A percentile compares a stretch with the other conserved stretches of the same genome.
Conservation (phyloP, 306 rosid genomes). For the Gastrolobium villosum region DNA sequence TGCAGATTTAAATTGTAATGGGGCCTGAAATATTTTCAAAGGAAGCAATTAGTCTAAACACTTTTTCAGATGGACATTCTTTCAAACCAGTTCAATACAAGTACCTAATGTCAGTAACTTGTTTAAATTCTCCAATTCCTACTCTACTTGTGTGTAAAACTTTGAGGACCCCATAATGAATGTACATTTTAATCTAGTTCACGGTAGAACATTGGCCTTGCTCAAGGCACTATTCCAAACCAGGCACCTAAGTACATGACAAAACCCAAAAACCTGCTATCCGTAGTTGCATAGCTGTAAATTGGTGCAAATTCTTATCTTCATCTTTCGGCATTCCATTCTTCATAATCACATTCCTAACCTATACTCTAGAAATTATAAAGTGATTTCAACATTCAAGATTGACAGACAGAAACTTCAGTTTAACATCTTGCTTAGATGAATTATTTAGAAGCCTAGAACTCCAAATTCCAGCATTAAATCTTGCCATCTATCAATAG, state of each 20-base stretch:
- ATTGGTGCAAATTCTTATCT: not conserved
- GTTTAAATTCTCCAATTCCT: constrained; percentile 19
- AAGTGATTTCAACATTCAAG: constrained; percentile 18
- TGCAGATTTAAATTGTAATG: constrained; percentile 90
- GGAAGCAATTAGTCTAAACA: constrained; percentile 41
- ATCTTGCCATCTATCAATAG: constrained; percentile 33
- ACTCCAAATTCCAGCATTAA: not conserved
- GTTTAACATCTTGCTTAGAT: constrained; percentile 24
- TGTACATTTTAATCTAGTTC: constrained; percentile 2
- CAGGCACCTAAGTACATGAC: constrained; percentile 6
- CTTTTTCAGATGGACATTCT: constrained; percentile 31
- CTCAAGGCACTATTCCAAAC: constrained; percentile 40
- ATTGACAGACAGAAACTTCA: constrained; percentile 16
- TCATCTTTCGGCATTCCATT: constrained; percentile 19
- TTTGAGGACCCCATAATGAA: constrained; percentile 11
- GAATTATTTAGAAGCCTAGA: constrained; percentile 13
- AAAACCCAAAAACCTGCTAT: constrained; percentile 11
- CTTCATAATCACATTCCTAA: constrained; percentile 34
- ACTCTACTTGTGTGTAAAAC: not conserved
- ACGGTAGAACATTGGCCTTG: constrained; percentile 6
- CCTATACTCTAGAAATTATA: constrained; percentile 20
- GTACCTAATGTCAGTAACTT: not conserved
- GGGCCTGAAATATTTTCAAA: constrained; percentile 74
- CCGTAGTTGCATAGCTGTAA: constrained; percentile 1
- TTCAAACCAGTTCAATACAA: constrained; percentile 24